A percentile compares a stretch with the other conserved stretches of the same genome.
phyloP scores from a whole-genome alignment of 306 rosid genomes.

The Acacia confusa region DNA sequence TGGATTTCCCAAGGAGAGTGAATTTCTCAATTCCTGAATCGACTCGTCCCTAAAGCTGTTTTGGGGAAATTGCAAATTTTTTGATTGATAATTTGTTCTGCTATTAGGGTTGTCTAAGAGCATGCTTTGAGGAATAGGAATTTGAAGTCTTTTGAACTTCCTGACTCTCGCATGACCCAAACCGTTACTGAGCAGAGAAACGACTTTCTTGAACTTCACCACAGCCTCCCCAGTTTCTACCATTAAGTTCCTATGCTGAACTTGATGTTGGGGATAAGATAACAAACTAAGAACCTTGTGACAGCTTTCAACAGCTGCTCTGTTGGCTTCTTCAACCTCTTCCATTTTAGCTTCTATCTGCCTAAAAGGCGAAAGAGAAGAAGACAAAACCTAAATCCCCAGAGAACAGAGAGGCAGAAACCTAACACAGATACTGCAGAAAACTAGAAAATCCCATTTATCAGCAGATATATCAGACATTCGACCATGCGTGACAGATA shows the following conservation, averaged over 20 bases:
- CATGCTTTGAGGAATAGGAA: constrained; percentile 59
- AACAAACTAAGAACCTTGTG: constrained; percentile 68
- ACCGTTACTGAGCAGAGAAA: constrained; percentile 70
- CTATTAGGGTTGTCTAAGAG: constrained; percentile 73
- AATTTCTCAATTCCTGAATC: constrained; percentile 51
- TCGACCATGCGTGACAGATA: constrained; percentile 28
- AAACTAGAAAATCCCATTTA: constrained; percentile 9
- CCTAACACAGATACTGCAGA: constrained; percentile 24
- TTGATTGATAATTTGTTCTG: constrained; percentile 43
- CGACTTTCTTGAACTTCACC: constrained; percentile 84
- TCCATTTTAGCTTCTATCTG: constrained; percentile 54
- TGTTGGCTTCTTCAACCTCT: constrained; percentile 80
- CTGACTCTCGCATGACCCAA: constrained; percentile 89
- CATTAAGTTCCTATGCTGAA: constrained; percentile 57
- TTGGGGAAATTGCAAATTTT: constrained; percentile 49
- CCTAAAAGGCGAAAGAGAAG: not conserved
- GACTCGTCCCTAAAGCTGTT: constrained; percentile 54
- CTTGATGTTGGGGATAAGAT: constrained; percentile 72
- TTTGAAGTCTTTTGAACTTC: constrained; percentile 52
- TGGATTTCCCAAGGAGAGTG: constrained; percentile 58
- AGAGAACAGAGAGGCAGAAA: constrained; percentile 16
- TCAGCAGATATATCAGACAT: constrained; percentile 25
- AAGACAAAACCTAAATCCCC: constrained; percentile 5
- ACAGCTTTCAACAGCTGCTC: constrained; percentile 80
- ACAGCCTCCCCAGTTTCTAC: constrained; percentile 88